phyloP scores from a whole-genome alignment of 1,284 basidiomycete species.

The Agaricales sp. region DNA sequence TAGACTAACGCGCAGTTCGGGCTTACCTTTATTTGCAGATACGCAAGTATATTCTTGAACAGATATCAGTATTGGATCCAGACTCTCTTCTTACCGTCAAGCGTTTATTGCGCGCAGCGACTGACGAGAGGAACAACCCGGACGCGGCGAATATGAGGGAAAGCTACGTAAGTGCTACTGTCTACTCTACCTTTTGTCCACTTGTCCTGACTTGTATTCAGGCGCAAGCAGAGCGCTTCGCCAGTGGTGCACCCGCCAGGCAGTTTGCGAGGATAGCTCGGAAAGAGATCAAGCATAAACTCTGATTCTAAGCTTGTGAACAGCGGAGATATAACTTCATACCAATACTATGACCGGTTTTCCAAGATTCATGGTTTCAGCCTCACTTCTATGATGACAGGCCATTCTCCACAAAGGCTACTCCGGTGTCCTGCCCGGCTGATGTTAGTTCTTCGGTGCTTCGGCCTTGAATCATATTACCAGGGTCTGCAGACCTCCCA shows the following conservation, averaged over 20 bases:
- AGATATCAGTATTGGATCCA: conserved; percentile 46
- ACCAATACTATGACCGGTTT: too few species aligned
- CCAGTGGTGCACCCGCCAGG: conserved; percentile 41
- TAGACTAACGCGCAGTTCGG: background rate
- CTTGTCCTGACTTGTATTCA: background rate
- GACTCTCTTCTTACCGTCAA: conserved; percentile 42
- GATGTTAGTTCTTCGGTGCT: too few species aligned
- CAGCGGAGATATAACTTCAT: too few species aligned
- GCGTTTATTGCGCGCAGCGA: conserved; percentile 40
- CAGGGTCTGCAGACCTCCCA: too few species aligned
- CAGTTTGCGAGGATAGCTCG: conserved; percentile 49
- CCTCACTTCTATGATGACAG: too few species aligned
- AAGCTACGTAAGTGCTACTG: conserved; percentile 38
- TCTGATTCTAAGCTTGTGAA: too few species aligned
- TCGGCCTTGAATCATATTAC: too few species aligned
- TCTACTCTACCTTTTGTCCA: conserved; percentile 1
- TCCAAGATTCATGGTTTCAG: too few species aligned
- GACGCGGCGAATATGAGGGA: conserved; percentile 59
- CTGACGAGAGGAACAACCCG: conserved; percentile 53
- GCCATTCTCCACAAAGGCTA: too few species aligned
- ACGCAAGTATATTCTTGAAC: conserved; percentile 33
- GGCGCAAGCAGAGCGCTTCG: conserved; percentile 52
- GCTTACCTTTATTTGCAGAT: conserved; percentile 22
- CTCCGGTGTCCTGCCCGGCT: too few species aligned
- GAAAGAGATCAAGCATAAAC: conserved; percentile 57